These are phyloP conservation scores for Acrocalymma vagum DNA, from an alignment of 2,329 filamentous ascomycete genomes.

Conservation along the genomic window DNA sequence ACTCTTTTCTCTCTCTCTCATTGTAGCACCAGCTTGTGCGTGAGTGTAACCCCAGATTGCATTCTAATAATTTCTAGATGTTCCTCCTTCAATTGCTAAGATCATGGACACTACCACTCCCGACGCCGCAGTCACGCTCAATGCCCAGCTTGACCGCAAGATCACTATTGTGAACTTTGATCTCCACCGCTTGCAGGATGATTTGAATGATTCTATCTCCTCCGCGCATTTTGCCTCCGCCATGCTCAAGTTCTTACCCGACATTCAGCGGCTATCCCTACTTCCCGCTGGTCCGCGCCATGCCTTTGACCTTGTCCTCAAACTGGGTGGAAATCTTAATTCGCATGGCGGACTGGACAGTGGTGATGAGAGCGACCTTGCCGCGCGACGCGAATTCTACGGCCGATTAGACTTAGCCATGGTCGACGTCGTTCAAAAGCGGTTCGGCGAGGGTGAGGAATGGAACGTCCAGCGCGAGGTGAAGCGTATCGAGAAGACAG, in stretches of 20 bases:
- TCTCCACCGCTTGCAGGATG: conserved; percentile 64
- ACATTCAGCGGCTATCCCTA: conserved; percentile 59
- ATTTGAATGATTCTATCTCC: conserved; percentile 63
- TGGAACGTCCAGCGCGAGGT: conserved; percentile 62
- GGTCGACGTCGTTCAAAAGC: conserved; percentile 61
- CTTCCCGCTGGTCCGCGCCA: conserved; percentile 58
- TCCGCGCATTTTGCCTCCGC: conserved; percentile 61
- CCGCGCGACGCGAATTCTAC: conserved; percentile 60
- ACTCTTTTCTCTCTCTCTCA: background rate
- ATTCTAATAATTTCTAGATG: conserved; percentile 52
- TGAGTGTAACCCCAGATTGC: no score
- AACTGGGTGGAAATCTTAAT: conserved; percentile 65
- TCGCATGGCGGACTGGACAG: conserved; percentile 61
- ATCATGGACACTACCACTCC: conserved; percentile 61
- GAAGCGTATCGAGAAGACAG: conserved; percentile 65
- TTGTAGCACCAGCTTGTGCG: background rate
- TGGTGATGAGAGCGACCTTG: conserved; percentile 57
- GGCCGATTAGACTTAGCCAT: conserved; percentile 57
- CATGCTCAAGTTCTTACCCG: conserved; percentile 64
- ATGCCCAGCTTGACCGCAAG: conserved; percentile 65
- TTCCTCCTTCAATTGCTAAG: conserved; percentile 60
- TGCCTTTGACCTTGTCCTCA: conserved; percentile 63
- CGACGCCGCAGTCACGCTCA: conserved; percentile 59
- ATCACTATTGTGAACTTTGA: conserved; percentile 67
- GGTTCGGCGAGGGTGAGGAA: conserved; percentile 61